Conservation (phyloP, 176 grass and related monocot species). For the Coix lacrymajobi region DNA sequence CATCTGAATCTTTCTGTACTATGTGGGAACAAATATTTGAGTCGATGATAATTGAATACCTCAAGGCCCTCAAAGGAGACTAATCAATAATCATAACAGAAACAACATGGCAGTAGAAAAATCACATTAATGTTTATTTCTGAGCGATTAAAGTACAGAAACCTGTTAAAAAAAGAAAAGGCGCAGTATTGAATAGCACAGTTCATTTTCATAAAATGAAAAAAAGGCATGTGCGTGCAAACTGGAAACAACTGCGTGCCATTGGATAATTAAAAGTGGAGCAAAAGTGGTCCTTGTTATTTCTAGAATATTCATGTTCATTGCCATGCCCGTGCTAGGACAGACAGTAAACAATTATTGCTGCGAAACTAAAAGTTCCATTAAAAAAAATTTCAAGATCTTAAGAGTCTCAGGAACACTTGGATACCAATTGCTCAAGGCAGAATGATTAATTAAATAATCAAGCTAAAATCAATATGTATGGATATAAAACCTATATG, state of each 20-base stretch:
- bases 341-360: background rate
- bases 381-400: background rate
- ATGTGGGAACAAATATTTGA: background rate
- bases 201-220: background rate
- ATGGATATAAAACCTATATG: conserved; percentile 3
- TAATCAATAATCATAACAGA: conserved; percentile 2
- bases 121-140: background rate
- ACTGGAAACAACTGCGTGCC: background rate
- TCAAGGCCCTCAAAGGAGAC: conserved; percentile 8
- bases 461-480: background rate
- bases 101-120: background rate
- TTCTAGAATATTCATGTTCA: background rate
- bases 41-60: background rate
- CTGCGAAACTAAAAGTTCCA: background rate
- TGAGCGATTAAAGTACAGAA: conserved; percentile 5
- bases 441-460: background rate
- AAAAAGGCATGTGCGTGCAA: background rate
- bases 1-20: background rate
- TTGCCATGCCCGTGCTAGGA: conserved; percentile 8
- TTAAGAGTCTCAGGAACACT: conserved; percentile 2
- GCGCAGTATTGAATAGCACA: background rate
- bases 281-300: background rate
- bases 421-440: background rate
- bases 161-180: background rate
- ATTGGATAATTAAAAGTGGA: background rate